Conservation (phyloP, 495 filamentous ascomycete species). For the Thozetella sp. region DNA sequence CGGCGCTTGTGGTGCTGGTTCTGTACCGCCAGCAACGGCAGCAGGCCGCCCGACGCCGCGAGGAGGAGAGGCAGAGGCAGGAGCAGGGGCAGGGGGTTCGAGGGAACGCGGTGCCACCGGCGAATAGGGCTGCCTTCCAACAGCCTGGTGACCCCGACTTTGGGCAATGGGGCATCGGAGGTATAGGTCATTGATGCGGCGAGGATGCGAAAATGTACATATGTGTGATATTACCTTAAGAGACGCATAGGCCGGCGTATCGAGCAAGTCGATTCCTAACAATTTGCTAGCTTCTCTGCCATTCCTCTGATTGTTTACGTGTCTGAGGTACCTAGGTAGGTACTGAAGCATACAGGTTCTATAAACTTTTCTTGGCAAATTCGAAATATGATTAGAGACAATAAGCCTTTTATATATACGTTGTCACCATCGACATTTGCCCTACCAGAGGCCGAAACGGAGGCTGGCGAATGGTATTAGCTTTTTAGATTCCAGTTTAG, state of each 20-base stretch:
- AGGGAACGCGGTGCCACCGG: slow-evolving; percentile 1
- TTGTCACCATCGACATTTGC: neutral
- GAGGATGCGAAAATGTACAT: neutral
- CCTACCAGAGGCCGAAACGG: neutral
- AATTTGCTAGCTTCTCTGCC: no score
- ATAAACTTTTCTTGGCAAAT: neutral
- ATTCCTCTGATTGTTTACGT: no score
- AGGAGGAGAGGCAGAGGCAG: slow-evolving; percentile 29
- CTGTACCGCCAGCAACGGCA: slow-evolving; percentile 83
- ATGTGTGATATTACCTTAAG: neutral
- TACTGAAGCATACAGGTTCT: neutral
- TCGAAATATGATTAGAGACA: neutral
- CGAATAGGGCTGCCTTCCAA: slow-evolving; percentile 68
- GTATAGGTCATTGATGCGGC: slow-evolving; percentile 68
- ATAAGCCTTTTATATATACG: neutral
- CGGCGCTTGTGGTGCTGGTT: slow-evolving; percentile 73
- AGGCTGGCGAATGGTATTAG: neutral
- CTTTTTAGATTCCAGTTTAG: neutral
- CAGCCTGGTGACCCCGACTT: slow-evolving; percentile 73
- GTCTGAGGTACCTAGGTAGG: no score
- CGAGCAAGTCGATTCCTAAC: no score
- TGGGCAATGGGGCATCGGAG: slow-evolving; percentile 74
- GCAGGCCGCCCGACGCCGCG: slow-evolving; percentile 41
- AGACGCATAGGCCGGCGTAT: neutral
- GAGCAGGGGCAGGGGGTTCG: slow-evolving; percentile 31